Conservation (phyloP, 1,284 basidiomycete genomes). For the Hemileia vastatrix region DNA sequence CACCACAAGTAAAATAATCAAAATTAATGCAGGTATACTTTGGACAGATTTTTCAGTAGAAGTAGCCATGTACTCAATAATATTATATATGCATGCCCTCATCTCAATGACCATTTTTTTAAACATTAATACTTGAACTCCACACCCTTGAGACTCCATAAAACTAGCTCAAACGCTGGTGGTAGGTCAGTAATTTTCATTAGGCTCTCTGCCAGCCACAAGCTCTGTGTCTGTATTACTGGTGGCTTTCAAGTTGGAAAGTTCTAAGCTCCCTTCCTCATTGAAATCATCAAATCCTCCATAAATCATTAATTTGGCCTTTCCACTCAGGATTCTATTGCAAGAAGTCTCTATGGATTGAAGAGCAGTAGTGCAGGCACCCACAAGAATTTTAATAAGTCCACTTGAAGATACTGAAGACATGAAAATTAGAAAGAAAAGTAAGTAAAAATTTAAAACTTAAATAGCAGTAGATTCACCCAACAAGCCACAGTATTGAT, state of each 20-base stretch:
- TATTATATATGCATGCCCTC: constrained; percentile 81
- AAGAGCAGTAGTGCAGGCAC: constrained; percentile 92
- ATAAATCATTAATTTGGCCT: constrained; percentile 97
- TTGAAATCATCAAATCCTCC: constrained; percentile 96
- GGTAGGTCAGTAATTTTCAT: constrained; percentile 93
- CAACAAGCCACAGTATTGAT: constrained; percentile 96
- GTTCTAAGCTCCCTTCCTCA: constrained; percentile 56
- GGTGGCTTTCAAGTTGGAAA: constrained; percentile 97
- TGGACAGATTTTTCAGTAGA: constrained; percentile 72
- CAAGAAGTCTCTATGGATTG: constrained; percentile 97
- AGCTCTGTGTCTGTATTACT: constrained; percentile 93
- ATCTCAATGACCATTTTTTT: constrained; percentile 91
- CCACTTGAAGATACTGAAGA: constrained; percentile 92
- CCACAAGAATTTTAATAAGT: constrained; percentile 96
- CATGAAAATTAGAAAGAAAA: too few relatives aligned
- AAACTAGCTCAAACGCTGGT: constrained; percentile 82
- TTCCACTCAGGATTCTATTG: constrained; percentile 83
- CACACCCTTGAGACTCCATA: constrained; percentile 90
- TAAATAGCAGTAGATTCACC: constrained; percentile 83
- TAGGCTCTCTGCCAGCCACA: constrained; percentile 95
- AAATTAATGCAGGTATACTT: constrained; percentile 42
- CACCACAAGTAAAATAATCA: constrained; percentile 5
- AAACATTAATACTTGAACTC: constrained; percentile 92
- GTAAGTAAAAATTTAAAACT: too few relatives aligned
- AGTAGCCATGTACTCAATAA: constrained; percentile 93